phyloP scores from a whole-genome alignment of 1,284 basidiomycete genomes.

The Ceratobasidium sp. region DNA sequence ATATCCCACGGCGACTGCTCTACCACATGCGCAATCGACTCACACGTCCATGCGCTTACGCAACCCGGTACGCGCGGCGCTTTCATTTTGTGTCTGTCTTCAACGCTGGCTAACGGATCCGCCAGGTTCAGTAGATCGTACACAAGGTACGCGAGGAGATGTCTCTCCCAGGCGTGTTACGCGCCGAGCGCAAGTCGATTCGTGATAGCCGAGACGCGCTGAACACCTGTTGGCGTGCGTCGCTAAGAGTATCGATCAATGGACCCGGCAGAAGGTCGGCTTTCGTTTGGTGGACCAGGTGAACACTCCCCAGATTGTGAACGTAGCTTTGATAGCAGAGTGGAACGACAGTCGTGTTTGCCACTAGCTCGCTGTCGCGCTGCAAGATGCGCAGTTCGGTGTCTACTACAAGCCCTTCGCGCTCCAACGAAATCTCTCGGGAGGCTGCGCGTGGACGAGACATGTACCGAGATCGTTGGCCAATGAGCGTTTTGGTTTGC shows the following conservation, averaged over 20 bases:
- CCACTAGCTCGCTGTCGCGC: constrained; percentile 78
- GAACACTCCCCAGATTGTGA: constrained; percentile 87
- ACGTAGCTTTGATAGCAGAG: constrained; percentile 79
- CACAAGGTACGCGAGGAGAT: constrained; percentile 80
- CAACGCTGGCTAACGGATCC: constrained; percentile 68
- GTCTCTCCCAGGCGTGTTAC: constrained; percentile 81
- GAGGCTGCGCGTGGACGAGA: constrained; percentile 80
- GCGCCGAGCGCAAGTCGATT: constrained; percentile 75
- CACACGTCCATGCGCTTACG: constrained; percentile 75
- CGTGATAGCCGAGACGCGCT: constrained; percentile 79
- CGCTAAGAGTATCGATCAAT: constrained; percentile 69
- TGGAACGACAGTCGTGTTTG: constrained; percentile 57
- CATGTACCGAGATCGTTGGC: constrained; percentile 72
- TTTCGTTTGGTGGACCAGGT: constrained; percentile 72
- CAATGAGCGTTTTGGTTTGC: constrained; percentile 66
- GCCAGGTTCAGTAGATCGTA: constrained; percentile 75
- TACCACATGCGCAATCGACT: constrained; percentile 87
- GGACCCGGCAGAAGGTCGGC: constrained; percentile 78
- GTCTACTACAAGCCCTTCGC: constrained; percentile 81
- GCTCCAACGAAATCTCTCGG: constrained; percentile 79
- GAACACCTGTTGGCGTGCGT: constrained; percentile 76
- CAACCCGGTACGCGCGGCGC: constrained; percentile 78
- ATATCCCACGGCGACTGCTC: constrained; percentile 83
- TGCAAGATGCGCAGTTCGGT: constrained; percentile 76
- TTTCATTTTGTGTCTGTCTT: constrained; percentile 61